Evolutionary conservation across 495 filamentous ascomycete species (phyloP), one percentile per base, ranked within the genome.

Genomic region (Usnea hakonensis): DNA sequence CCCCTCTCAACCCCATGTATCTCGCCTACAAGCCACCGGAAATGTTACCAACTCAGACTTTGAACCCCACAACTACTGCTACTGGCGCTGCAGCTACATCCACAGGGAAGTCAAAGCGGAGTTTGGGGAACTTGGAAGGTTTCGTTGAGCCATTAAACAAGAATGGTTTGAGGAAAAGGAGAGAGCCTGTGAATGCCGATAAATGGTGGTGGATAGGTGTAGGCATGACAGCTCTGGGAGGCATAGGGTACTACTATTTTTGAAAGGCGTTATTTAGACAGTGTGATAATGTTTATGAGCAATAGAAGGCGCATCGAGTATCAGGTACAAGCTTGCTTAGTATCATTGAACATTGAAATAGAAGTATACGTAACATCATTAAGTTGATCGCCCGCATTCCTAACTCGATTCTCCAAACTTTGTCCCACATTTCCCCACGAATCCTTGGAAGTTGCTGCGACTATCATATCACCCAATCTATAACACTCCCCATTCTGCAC

Each of bases 1-100:
- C 82, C 1, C 86, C 86, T 32, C 76, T 90, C 74, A 82, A 88
- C 55, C 87, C 88, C 7, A 83, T 92, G 82, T 92, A 86, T 70
- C 79, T 90, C 55, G 83, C 79, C 67, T 85, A 83, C 68, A 78
- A 71, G 13, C 85, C 87, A 10, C 89, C 89, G 1, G 76, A 85
- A 69, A 92, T 92, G 87, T 82, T 91, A 10, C 88, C 89, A 5
- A 89, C 88, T 5, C 73, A 75, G 40, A 89, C 85, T 0, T 71
- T 91, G 65, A 87, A 89, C 68, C 84, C 86, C 2, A 78, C 76
- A 23, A 56, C 64, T 7, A 73, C 72, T 7, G 61, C 73, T 1
- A 69, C 72, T 2, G 68, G 74, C 19, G 67, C 73, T 19, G 74
- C 71, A 21, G 68, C 73, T 11, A 75, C 64, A 7, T 60, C 57